Evolutionary conservation across 768 basidiomycete species (phyloP).

Genomic region (Mycena sanguinolenta): DNA sequence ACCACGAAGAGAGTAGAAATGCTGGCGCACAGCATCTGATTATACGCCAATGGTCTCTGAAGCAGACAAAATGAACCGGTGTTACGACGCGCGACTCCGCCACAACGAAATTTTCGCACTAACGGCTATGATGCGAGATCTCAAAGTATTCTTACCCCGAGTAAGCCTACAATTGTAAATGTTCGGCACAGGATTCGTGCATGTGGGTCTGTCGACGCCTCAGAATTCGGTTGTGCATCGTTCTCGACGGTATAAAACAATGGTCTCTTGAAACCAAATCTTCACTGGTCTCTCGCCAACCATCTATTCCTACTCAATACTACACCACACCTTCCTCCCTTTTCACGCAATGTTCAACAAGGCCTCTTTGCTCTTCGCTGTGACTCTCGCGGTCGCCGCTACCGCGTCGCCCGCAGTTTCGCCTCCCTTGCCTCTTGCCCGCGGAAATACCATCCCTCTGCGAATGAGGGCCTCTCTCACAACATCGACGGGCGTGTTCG

Average conservation of each 20-base stretch:
- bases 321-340: neutral
- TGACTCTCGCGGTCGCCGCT: constrained; percentile 7
- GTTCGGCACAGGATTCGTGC: neutral
- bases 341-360: constrained; percentile 21
- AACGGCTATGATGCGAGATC: neutral
- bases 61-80: neutral
- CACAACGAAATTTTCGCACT: neutral
- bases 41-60: too few species aligned
- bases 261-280: neutral
- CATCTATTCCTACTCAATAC: neutral
- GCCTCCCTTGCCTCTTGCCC: neutral
- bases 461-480: constrained; percentile 29
- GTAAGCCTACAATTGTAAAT: neutral
- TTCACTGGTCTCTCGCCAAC: neutral
- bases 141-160: neutral
- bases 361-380: constrained; percentile 7
- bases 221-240: neutral
- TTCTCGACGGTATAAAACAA: constrained; percentile 6
- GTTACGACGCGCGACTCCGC: neutral
- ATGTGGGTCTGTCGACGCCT: too few species aligned
- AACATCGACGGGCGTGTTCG: constrained; percentile 32
- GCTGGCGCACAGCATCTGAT: too few species aligned
- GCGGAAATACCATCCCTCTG: constrained; percentile 29
- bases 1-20: too few species aligned
- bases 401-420: neutral